Evolutionary conservation across 2,329 filamentous ascomycete species (phyloP).

Genomic region (Fusarium verrucosum): DNA sequence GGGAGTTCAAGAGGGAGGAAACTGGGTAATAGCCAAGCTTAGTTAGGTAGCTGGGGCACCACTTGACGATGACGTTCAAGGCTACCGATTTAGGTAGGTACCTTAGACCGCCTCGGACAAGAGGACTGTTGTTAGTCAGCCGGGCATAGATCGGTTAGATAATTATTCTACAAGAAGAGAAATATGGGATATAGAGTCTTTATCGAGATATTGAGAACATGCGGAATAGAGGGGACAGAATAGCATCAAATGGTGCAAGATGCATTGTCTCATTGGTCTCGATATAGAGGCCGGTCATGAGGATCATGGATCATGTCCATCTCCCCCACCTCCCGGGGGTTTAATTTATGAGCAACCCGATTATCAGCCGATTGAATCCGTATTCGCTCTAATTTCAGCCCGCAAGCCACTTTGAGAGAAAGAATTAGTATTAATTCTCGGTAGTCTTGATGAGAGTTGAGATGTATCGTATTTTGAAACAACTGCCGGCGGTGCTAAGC

Average conservation of each 20-base stretch:
- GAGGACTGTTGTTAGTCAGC: conserved; percentile 35
- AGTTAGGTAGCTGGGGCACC: conserved; percentile 27
- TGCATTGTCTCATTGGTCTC: background rate
- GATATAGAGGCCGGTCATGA: conserved; percentile 25
- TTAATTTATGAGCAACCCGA: conserved; percentile 30
- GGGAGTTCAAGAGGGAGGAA: conserved; percentile 13
- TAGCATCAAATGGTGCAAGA: background rate
- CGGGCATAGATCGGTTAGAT: background rate
- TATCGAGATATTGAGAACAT: background rate
- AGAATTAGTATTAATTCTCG: background rate
- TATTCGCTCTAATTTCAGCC: conserved; percentile 21
- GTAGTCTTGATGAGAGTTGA: background rate
- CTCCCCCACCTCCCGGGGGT: conserved; percentile 32
- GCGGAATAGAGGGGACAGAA: background rate
- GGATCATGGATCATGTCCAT: conserved; percentile 9
- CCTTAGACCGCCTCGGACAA: too few relatives aligned
- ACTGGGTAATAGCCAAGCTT: conserved; percentile 28
- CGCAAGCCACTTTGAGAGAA: conserved; percentile 13
- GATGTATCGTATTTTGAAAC: background rate
- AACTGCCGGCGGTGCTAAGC: too few relatives aligned
- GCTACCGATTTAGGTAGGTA: conserved; percentile 8
- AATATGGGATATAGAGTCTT: background rate
- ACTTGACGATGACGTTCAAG: conserved; percentile 40
- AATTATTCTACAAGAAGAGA: background rate
- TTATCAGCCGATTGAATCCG: conserved; percentile 35